phyloP scores from a whole-genome alignment of 2,329 filamentous ascomycete species.

The Scedosporium minutisporum region DNA sequence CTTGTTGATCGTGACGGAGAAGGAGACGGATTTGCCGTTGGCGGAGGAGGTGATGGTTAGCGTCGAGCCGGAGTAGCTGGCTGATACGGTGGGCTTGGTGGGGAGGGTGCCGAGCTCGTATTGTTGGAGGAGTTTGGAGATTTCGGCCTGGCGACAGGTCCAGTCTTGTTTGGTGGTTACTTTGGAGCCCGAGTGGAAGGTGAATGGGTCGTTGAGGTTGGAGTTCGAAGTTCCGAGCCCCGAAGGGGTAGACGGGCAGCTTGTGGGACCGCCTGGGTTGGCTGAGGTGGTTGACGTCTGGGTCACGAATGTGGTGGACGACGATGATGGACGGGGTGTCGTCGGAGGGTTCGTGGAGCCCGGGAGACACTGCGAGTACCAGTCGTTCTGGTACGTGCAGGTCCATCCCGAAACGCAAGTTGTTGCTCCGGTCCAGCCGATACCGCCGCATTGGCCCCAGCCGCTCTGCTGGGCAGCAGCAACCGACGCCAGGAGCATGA shows the following conservation, averaged over 20 bases:
- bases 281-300: neutral
- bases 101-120: constrained; percentile 29
- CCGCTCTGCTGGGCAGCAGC: neutral
- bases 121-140: constrained; percentile 23
- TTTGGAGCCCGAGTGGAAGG: constrained; percentile 24
- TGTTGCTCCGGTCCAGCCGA: constrained; percentile 7
- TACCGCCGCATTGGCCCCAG: constrained; percentile 9
- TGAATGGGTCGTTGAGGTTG: constrained; percentile 25
- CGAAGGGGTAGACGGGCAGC: neutral
- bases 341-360: neutral
- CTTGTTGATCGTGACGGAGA: constrained; percentile 18
- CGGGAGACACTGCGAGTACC: constrained; percentile 11
- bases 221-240: neutral
- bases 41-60: constrained; percentile 1
- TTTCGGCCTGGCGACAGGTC: constrained; percentile 30
- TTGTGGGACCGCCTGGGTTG: neutral
- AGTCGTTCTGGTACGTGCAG: constrained; percentile 8
- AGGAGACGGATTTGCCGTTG: constrained; percentile 16
- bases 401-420: constrained; percentile 6
- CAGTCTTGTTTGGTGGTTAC: constrained; percentile 28
- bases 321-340: neutral
- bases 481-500: neutral
- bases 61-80: neutral
- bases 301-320: neutral
- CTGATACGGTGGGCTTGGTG: constrained; percentile 17